These are phyloP conservation scores for Verbascum thapsus DNA, from an alignment of 257 asterid species.

Conservation along the genomic window DNA sequence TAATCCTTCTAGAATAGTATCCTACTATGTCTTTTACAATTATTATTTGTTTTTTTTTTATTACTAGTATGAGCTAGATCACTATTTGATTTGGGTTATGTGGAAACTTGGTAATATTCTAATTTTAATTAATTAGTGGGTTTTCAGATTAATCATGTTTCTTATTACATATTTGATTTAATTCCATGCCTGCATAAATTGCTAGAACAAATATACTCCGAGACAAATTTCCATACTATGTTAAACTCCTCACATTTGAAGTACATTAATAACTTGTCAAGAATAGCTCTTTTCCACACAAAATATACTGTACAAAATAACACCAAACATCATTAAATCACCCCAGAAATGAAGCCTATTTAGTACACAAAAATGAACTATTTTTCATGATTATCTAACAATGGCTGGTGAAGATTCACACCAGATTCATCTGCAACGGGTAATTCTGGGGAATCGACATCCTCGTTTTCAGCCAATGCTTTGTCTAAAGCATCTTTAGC, in stretches of 20 bases:
- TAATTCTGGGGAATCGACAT: constrained; percentile 38
- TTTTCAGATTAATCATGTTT: no score
- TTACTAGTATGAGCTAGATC: no score
- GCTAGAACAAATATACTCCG: no score
- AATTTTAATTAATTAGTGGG: no score
- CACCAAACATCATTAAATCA: constrained; percentile 28
- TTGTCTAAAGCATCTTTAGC: constrained; percentile 65
- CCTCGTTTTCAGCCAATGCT: constrained; percentile 71
- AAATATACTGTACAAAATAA: constrained; percentile 52
- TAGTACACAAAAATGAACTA: constrained; percentile 39
- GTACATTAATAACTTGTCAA: not conserved
- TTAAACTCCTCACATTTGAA: not conserved
- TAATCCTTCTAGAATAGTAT: no score
- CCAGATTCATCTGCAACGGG: constrained; percentile 40
- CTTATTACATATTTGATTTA: no score
- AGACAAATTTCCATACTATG: constrained; percentile 3
- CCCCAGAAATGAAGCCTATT: constrained; percentile 4
- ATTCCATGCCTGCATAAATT: no score
- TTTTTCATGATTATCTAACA: constrained; percentile 48
- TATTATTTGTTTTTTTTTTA: no score
- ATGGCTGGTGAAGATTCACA: constrained; percentile 51
- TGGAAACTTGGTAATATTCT: no score
- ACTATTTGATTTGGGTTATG: no score
- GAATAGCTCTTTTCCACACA: constrained; percentile 7
- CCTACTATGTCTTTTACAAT: no score